Evolutionary conservation across 148 eudicot genomes (phyloP).

Genomic region (Polygonum aviculare): DNA sequence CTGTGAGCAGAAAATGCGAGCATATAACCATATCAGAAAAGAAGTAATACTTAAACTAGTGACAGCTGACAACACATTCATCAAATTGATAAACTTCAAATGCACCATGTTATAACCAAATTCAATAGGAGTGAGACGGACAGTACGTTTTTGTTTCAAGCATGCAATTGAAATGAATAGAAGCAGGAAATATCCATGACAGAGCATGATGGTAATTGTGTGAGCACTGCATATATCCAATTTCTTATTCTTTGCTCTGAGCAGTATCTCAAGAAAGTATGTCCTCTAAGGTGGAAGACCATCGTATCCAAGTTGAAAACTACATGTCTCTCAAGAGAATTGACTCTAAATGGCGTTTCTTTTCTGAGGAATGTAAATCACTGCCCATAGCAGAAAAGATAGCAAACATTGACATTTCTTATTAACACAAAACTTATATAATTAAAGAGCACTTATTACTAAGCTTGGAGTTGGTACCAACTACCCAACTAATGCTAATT

Average conservation of each 20-base stretch:
- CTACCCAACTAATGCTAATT: background rate
- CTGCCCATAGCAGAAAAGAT: background rate
- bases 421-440: background rate
- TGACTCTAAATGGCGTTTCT: background rate
- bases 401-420: background rate
- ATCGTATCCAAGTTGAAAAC: background rate
- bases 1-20: slow-evolving; percentile 22
- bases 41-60: background rate
- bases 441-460: background rate
- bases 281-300: background rate
- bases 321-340: background rate
- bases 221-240: background rate
- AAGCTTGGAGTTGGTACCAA: background rate
- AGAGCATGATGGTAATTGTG: background rate
- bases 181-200: background rate
- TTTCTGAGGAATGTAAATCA: background rate
- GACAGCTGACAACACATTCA: background rate
- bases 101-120: background rate
- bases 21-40: slow-evolving; percentile 9
- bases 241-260: background rate
- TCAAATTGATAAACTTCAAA: background rate
- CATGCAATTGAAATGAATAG: background rate
- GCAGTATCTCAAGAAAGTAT: background rate
- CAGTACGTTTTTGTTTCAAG: background rate
- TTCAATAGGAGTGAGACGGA: background rate